Percentiles rank a stretch among this genome's conserved stretches.
Conservation (phyloP, 352 stramenopile species). For the Globisporangium middletonii region DNA sequence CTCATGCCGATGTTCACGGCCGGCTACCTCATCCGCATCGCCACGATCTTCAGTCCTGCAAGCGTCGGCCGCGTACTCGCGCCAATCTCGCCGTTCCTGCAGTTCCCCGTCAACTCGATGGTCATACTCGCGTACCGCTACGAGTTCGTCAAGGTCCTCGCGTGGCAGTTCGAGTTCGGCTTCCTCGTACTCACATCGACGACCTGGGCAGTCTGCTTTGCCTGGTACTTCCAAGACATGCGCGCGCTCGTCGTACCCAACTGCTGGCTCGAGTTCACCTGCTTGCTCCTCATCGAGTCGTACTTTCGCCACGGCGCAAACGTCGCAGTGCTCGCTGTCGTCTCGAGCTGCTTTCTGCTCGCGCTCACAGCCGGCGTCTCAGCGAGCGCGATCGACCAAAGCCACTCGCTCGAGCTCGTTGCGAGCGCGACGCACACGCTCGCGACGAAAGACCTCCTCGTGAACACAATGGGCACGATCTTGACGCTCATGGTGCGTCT, state of each 20-base stretch:
- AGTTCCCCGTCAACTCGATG: constrained; percentile 3
- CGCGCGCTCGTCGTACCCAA: constrained; percentile 4
- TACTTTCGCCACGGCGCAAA: constrained; percentile 3
- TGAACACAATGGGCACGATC: constrained; percentile 11
- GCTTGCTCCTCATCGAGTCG: constrained; percentile 9
- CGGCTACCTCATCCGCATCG: constrained; percentile 3
- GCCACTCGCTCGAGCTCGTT: neutral
- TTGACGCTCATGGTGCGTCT: constrained; percentile 6
- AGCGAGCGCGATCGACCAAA: constrained; percentile 1
- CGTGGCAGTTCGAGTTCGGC: constrained; percentile 10
- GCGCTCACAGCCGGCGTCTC: neutral
- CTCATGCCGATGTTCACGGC: constrained; percentile 1
- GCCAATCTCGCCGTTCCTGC: constrained; percentile 4
- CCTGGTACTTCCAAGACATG: constrained; percentile 1
- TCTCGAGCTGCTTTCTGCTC: constrained; percentile 6
- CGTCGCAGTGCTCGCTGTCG: neutral
- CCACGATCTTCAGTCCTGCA: constrained; percentile 1
- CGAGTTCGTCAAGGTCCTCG: constrained; percentile 10
- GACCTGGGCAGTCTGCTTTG: constrained; percentile 6
- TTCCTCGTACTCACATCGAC: constrained; percentile 4
- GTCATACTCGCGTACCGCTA: constrained; percentile 6
- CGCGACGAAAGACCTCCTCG: constrained; percentile 7
- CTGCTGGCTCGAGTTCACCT: constrained; percentile 10
- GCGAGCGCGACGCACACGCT: neutral
- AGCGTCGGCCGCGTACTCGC: constrained; percentile 4